Percentiles rank a stretch among this genome's conserved stretches.
phyloP scores from a whole-genome alignment of 1,139 yeast genomes.

The Pichia sp. region DNA sequence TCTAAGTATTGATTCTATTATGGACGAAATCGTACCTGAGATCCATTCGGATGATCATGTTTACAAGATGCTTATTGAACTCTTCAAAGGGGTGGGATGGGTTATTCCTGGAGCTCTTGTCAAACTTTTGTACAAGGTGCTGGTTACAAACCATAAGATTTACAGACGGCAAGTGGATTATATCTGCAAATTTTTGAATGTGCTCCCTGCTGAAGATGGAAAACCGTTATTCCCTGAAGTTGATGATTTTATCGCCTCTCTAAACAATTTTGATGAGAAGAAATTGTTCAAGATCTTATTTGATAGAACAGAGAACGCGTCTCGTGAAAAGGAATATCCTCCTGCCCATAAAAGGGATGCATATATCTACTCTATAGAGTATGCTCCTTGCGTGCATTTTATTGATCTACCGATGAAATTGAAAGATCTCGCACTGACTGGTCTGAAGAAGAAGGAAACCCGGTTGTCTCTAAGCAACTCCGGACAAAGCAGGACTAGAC shows the following conservation, averaged over 20 bases:
- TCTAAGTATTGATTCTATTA: conserved; percentile 16
- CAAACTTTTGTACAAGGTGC: conserved; percentile 14
- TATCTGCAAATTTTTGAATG: conserved; percentile 17
- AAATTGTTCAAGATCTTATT: too few relatives aligned
- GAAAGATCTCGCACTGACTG: conserved; percentile 15
- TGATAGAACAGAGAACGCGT: too few relatives aligned
- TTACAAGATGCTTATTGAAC: conserved; percentile 3
- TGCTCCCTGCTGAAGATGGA: conserved; percentile 4
- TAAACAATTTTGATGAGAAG: too few relatives aligned
- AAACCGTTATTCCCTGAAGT: conserved; percentile 5
- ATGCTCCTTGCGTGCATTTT: conserved; percentile 19
- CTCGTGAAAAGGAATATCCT: background rate
- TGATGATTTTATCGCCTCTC: too few relatives aligned
- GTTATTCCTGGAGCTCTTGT: too few relatives aligned
- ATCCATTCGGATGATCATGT: conserved; percentile 10
- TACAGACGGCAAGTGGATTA: conserved; percentile 16
- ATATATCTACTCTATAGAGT: conserved; percentile 11
- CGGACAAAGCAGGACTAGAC: conserved; percentile 7
- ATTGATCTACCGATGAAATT: conserved; percentile 20
- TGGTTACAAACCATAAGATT: conserved; percentile 14
- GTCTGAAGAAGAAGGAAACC: conserved; percentile 5
- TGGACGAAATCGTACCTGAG: background rate
- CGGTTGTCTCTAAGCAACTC: background rate
- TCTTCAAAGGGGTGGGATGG: too few relatives aligned
- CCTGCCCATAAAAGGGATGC: conserved; percentile 6